phyloP scores from a whole-genome alignment of 139 green algal species.

The Pseudopediastrum boryanum region DNA sequence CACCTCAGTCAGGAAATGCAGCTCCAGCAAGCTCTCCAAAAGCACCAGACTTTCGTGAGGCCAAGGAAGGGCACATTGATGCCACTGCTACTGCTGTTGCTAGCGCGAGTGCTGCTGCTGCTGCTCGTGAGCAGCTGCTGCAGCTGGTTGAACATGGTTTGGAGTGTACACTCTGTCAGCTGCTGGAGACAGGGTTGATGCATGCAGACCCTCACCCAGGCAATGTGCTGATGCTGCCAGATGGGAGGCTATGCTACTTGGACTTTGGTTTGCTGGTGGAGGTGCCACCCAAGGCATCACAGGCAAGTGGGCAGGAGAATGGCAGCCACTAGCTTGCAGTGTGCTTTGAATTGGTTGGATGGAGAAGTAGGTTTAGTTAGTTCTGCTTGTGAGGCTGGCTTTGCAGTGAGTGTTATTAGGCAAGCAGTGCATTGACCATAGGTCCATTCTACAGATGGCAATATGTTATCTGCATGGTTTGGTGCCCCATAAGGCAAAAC shows the following conservation, averaged over 20 bases:
- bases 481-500: too few relatives aligned
- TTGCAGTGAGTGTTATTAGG: neutral
- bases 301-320: slow-evolving; percentile 17
- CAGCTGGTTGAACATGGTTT: slow-evolving; percentile 49
- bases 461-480: neutral
- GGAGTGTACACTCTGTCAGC: slow-evolving; percentile 52
- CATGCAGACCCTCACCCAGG: slow-evolving; percentile 69
- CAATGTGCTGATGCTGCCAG: slow-evolving; percentile 51
- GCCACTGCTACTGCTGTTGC: neutral
- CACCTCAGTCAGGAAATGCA: too few relatives aligned
- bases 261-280: slow-evolving; percentile 65
- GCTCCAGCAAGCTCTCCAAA: neutral
- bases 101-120: neutral
- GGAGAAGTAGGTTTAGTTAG: neutral
- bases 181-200: slow-evolving; percentile 58
- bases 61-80: too few relatives aligned
- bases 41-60: too few relatives aligned
- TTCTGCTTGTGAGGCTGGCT: neutral
- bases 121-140: slow-evolving; percentile 17
- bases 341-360: too few relatives aligned
- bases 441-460: neutral
- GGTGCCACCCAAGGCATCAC: slow-evolving; percentile 37
- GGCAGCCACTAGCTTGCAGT: too few relatives aligned
- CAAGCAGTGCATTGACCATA: neutral
- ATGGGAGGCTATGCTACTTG: slow-evolving; percentile 52